Base-by-base conservation (phyloP, 176 grass and related monocot species). In the Luzula sylvatica region DNA sequence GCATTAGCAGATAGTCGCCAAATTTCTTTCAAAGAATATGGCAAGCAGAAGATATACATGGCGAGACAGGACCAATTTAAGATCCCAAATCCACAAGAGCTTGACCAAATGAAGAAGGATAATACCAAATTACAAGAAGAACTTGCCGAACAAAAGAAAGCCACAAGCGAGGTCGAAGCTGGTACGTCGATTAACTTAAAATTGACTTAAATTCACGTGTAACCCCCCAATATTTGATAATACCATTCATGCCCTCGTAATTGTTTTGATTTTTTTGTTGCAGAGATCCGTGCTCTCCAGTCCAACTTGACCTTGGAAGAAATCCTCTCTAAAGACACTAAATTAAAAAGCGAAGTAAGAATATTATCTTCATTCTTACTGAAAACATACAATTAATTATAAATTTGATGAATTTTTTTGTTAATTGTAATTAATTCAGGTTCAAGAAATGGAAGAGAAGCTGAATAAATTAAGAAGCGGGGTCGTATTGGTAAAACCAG, bases 11-110 rank as follows among this genome's bases (percentile, higher is more conserved):
- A 90, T 54, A 68, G 65, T 76, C 77, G 68, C 44, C 85, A 96
- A 55, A 96, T 96, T 59, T 89, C 92, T 51, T 95, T 88, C 74
- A 95, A 96, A 67, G 85, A 98, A 70, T 98, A 98, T 69, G 92
- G 85, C 14, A 98, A 98, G 55, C 85, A 98, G 65, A 98, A 90
- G 68, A 80, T 98, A 48, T 98, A 98, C 49, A 55, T 98, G 73
- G 81, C 85, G 65, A 82, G 85, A 55, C 92, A 98, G 75, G 85
- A 98, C 70, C 85, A 90, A 43, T 90, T 98, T 2, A 57, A 90
- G 14, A 90, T 90, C 79, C 85, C 85, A 42, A 90, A 87, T 60
- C 72, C 71, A 3, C 71, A 90, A 77, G 85, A 98, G 70, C 81
- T 98, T 23, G 85, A 87, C 74, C 59, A 86, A 50, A 87, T 90